Conservation (phyloP, 495 filamentous ascomycete species). For the Penicillium verhagenii region DNA sequence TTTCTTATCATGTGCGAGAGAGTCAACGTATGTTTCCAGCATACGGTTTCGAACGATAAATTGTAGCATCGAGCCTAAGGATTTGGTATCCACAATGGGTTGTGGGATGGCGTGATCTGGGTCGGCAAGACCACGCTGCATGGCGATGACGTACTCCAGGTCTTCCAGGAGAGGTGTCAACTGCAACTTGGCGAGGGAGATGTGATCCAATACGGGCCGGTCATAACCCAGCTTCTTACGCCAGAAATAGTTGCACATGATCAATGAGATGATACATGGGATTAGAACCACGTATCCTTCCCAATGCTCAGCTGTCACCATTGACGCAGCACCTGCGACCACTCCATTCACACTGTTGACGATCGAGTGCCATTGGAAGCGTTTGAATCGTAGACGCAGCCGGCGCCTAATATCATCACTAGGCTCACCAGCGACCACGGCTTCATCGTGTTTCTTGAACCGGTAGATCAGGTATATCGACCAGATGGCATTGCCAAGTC, state of each 20-base stretch:
- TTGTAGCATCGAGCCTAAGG: constrained; percentile 30
- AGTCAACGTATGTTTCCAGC: constrained; percentile 37
- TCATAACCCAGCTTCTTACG: constrained; percentile 46
- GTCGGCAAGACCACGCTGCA: constrained; percentile 21
- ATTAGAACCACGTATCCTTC: constrained; percentile 49
- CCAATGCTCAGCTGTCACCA: constrained; percentile 49
- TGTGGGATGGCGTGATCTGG: constrained; percentile 9
- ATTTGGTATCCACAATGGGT: constrained; percentile 17
- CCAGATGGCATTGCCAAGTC: constrained; percentile 45
- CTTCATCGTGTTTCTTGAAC: constrained; percentile 32
- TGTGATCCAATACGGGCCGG: constrained; percentile 28
- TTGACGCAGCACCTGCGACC: constrained; percentile 48
- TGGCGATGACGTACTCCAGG: constrained; percentile 29
- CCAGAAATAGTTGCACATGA: constrained; percentile 48
- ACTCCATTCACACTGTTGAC: constrained; percentile 44
- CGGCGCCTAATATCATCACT: constrained; percentile 22
- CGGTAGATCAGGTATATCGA: constrained; percentile 37
- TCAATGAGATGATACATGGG: constrained; percentile 46
- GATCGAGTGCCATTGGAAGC: constrained; percentile 41
- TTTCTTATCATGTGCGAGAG: constrained; percentile 28
- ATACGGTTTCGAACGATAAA: constrained; percentile 39
- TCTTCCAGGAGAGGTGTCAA: constrained; percentile 25
- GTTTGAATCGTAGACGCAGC: constrained; percentile 32
- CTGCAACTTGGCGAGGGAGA: constrained; percentile 11
- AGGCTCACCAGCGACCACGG: constrained; percentile 11